Conservation (phyloP, 768 basidiomycete species). For the Heimioporus sp. region DNA sequence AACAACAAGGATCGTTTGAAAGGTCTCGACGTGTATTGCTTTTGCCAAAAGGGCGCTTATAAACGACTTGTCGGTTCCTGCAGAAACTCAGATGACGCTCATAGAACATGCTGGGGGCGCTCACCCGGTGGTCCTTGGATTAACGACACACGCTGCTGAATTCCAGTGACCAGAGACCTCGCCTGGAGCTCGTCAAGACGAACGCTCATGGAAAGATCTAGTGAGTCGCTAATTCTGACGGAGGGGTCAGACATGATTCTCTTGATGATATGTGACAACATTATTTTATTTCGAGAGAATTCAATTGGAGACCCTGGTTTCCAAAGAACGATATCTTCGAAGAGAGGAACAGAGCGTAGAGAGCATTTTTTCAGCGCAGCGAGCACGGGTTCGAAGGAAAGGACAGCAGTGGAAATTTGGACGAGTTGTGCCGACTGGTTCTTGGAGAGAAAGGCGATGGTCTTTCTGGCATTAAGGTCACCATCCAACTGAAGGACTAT, state of each 20-base stretch:
- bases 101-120: background rate
- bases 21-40: conserved; percentile 47
- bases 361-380: conserved; percentile 39
- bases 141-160: conserved; percentile 53
- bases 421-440: conserved; percentile 39
- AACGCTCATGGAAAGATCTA: conserved; percentile 38
- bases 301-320: conserved; percentile 16
- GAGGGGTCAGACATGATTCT: conserved; percentile 29
- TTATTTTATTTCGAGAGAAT: background rate
- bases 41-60: conserved; percentile 66
- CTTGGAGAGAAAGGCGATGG: conserved; percentile 38
- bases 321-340: conserved; percentile 55
- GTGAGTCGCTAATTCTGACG: conserved; percentile 36
- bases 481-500: conserved; percentile 56
- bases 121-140: conserved; percentile 73
- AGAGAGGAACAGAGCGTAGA: conserved; percentile 43
- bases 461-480: conserved; percentile 31
- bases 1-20: conserved; percentile 56
- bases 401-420: conserved; percentile 57
- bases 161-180: conserved; percentile 43
- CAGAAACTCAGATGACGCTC: background rate
- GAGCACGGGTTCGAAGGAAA: conserved; percentile 63
- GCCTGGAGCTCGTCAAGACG: conserved; percentile 51
- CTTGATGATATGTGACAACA: conserved; percentile 20
- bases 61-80: conserved; percentile 76